These are phyloP conservation scores for Phytophthora citricola DNA, from an alignment of 352 stramenopile species.

Conservation along the genomic window DNA sequence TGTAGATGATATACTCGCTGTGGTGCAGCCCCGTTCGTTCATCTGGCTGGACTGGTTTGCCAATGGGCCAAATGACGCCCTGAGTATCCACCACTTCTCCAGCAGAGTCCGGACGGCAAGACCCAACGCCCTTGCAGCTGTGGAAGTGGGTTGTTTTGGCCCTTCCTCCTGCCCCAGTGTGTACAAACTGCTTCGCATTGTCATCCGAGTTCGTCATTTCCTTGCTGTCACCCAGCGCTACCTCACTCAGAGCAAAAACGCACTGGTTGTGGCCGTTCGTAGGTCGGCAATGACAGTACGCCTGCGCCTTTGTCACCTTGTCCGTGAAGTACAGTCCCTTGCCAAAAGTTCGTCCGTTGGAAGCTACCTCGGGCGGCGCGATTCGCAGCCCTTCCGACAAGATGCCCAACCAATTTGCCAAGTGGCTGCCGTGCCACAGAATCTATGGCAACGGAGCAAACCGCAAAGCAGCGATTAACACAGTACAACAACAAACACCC, in stretches of 20 bases:
- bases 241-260: constrained; percentile 69
- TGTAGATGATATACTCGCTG: constrained; percentile 91
- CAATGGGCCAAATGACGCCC: constrained; percentile 72
- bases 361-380: constrained; percentile 74
- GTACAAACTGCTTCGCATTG: constrained; percentile 56
- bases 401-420: constrained; percentile 88
- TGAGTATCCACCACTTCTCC: constrained; percentile 64
- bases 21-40: constrained; percentile 67
- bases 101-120: constrained; percentile 55
- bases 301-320: constrained; percentile 78
- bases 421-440: constrained; percentile 88
- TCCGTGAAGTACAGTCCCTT: constrained; percentile 91
- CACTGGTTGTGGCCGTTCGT: constrained; percentile 54
- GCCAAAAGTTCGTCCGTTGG: constrained; percentile 81
- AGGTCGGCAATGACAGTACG: constrained; percentile 65
- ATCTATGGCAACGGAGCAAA: constrained; percentile 54
- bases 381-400: constrained; percentile 83
- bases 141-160: constrained; percentile 48
- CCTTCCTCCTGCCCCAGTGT: constrained; percentile 47
- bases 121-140: constrained; percentile 76
- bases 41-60: constrained; percentile 58
- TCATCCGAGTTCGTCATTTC: constrained; percentile 60
- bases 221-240: constrained; percentile 77
- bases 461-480: constrained; percentile 34
- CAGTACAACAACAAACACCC: constrained; percentile 5